These are phyloP conservation scores for Entoloma clypeatum DNA, from an alignment of 1,284 basidiomycete species.

Conservation along the genomic window DNA sequence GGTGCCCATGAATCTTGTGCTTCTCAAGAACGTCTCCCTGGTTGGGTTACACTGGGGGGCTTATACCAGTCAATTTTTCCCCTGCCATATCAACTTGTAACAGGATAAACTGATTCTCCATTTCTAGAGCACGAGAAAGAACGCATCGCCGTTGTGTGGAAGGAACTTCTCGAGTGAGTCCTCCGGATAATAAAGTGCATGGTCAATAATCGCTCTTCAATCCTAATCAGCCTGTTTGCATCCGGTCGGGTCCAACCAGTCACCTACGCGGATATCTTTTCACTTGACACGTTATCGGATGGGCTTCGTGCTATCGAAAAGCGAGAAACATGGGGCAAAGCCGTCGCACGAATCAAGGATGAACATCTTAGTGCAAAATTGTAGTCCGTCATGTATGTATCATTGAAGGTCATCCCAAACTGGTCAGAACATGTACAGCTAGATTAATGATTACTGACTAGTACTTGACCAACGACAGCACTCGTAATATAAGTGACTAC, in stretches of 20 bases:
- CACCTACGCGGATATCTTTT: conserved; percentile 69
- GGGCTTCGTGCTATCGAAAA: conserved; percentile 74
- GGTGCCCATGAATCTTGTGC: conserved; percentile 84
- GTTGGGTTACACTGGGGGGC: conserved; percentile 86
- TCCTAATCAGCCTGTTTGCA: conserved; percentile 53
- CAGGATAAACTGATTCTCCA: conserved; percentile 3
- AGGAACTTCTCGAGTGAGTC: conserved; percentile 63
- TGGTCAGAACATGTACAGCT: no score
- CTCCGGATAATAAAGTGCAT: not conserved
- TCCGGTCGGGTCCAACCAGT: conserved; percentile 69
- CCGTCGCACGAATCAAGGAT: conserved; percentile 58
- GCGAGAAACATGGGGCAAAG: conserved; percentile 94
- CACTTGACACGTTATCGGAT: conserved; percentile 52
- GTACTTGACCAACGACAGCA: no score
- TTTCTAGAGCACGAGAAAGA: conserved; percentile 63
- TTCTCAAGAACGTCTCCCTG: conserved; percentile 84
- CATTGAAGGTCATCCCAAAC: no score
- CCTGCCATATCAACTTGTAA: not conserved
- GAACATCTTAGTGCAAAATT: conserved; percentile 33
- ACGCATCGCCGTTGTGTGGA: conserved; percentile 70
- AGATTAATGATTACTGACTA: no score
- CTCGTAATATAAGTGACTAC: no score
- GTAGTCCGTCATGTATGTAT: conserved; percentile 8
- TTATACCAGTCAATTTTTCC: conserved; percentile 55
- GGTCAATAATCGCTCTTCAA: conserved; percentile 5